Evolutionary conservation across 2,329 filamentous ascomycete genomes (phyloP).

Genomic region (Aspergillus chevalieri): DNA sequence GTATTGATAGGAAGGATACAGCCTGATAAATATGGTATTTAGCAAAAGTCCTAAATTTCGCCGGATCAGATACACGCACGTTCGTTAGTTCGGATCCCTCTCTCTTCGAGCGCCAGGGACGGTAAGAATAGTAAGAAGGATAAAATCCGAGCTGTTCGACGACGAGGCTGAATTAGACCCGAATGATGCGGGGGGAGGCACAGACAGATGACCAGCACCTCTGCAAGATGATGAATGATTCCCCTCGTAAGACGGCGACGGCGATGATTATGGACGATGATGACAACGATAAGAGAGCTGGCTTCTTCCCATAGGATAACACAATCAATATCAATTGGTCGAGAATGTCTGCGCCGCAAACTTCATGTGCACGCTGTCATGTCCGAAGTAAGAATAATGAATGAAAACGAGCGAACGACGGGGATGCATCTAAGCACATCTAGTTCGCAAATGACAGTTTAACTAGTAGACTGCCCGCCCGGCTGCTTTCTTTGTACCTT

Average conservation of each 20-base stretch:
- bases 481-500: background rate
- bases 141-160: too few relatives aligned
- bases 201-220: background rate
- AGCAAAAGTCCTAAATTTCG: too few relatives aligned
- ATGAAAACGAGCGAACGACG: background rate
- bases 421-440: background rate
- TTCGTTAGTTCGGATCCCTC: too few relatives aligned
- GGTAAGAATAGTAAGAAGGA: too few relatives aligned
- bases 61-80: too few relatives aligned
- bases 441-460: conserved; percentile 17
- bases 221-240: too few relatives aligned
- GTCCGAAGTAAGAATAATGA: background rate
- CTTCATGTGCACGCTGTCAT: background rate
- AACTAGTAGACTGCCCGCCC: conserved; percentile 18
- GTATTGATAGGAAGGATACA: too few relatives aligned
- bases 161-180: background rate
- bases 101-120: too few relatives aligned
- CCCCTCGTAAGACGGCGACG: too few relatives aligned
- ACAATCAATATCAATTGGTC: background rate
- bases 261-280: too few relatives aligned
- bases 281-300: background rate
- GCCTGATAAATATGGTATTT: too few relatives aligned
- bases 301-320: background rate
- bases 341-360: background rate
- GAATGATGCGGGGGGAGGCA: background rate